phyloP scores from a whole-genome alignment of 2,329 filamentous ascomycete genomes.

The Xylariaceae sp. region DNA sequence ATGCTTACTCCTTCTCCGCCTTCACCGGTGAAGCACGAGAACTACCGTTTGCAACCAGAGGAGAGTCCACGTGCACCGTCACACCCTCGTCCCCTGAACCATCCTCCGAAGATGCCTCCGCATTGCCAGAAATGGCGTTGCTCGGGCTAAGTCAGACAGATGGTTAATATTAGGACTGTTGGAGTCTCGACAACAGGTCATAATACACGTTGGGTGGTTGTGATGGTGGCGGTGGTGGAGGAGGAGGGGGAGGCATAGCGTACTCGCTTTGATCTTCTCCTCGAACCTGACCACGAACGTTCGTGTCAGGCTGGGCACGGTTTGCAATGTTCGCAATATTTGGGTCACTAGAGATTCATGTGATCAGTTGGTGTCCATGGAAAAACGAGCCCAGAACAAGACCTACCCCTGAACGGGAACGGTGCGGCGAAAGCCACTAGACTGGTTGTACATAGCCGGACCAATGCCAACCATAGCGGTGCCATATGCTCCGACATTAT shows the following conservation, averaged over 20 bases:
- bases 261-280: constrained; percentile 21
- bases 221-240: too few species aligned
- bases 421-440: constrained; percentile 35
- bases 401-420: constrained; percentile 22
- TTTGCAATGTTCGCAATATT: constrained; percentile 4
- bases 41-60: constrained; percentile 40
- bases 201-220: too few species aligned
- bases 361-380: constrained; percentile 7
- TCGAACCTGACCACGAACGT: constrained; percentile 19
- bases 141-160: constrained; percentile 39
- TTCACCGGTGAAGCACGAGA: constrained; percentile 47
- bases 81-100: constrained; percentile 47
- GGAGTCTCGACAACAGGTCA: too few species aligned
- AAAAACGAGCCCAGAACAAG: constrained; percentile 6
- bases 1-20: constrained; percentile 36
- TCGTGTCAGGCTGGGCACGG: constrained; percentile 13
- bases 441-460: constrained; percentile 42
- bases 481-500: constrained; percentile 69
- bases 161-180: constrained; percentile 21
- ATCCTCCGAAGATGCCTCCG: constrained; percentile 41
- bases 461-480: constrained; percentile 55
- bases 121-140: constrained; percentile 36
- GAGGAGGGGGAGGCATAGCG: constrained; percentile 8
- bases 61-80: constrained; percentile 50
- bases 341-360: constrained; percentile 10